Evolutionary conservation across 208 protist genomes (phyloP).

Genomic region (Crithidia brevicula): DNA sequence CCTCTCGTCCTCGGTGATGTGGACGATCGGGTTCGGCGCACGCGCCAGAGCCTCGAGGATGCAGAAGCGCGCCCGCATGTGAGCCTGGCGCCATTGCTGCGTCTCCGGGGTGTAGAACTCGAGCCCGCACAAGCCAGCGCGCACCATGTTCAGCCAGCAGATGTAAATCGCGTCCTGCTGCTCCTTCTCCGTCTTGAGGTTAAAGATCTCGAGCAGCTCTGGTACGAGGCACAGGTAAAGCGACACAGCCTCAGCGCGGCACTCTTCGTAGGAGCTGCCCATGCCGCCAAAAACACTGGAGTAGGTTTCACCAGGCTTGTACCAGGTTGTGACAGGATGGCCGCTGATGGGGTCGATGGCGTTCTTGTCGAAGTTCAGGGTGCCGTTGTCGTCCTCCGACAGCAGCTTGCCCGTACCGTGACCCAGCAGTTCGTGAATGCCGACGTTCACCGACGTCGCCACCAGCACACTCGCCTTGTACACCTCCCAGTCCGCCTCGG

Average conservation of each 20-base stretch:
- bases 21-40: slow-evolving; percentile 57
- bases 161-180: slow-evolving; percentile 65
- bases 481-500: slow-evolving; percentile 77
- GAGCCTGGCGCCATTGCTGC: slow-evolving; percentile 88
- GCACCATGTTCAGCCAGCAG: slow-evolving; percentile 94
- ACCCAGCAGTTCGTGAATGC: slow-evolving; percentile 93
- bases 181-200: slow-evolving; percentile 38
- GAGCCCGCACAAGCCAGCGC: slow-evolving; percentile 85
- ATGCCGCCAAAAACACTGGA: slow-evolving; percentile 78
- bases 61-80: slow-evolving; percentile 93
- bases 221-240: slow-evolving; percentile 81
- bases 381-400: slow-evolving; percentile 54
- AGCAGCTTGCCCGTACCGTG: slow-evolving; percentile 94
- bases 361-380: slow-evolving; percentile 78
- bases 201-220: slow-evolving; percentile 75
- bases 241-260: slow-evolving; percentile 88
- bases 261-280: slow-evolving; percentile 88
- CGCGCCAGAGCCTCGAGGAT: slow-evolving; percentile 83
- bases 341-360: slow-evolving; percentile 77
- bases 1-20: slow-evolving; percentile 47
- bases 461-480: slow-evolving; percentile 61
- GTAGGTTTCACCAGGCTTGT: slow-evolving; percentile 91
- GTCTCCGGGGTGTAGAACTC: slow-evolving; percentile 92
- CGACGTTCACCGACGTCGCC: slow-evolving; percentile 93
- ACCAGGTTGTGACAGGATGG: slow-evolving; percentile 72